Evolutionary conservation across 495 filamentous ascomycete species (phyloP).

Genomic region (Neurospora sp.): DNA sequence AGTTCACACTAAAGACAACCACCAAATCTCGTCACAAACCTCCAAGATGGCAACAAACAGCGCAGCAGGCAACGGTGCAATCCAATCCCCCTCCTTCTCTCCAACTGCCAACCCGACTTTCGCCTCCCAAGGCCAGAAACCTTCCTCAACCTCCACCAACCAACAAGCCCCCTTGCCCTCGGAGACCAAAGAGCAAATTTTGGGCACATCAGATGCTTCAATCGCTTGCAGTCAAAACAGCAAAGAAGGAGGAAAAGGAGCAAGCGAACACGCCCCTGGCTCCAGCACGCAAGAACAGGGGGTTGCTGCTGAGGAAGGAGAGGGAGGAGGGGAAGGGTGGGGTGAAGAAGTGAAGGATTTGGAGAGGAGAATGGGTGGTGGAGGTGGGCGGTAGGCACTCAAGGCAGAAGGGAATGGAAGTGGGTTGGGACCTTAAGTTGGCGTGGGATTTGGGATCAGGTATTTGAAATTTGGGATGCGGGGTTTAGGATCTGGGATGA

Average conservation of each 20-base stretch:
- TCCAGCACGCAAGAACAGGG: not conserved
- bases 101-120: conserved; percentile 16
- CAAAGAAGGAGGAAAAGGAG: not conserved
- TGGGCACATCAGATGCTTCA: not conserved
- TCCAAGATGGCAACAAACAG: conserved; percentile 24
- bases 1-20: not conserved
- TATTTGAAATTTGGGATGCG: too few species aligned
- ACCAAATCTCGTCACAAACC: not conserved
- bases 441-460: too few species aligned
- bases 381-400: too few species aligned
- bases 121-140: conserved; percentile 10
- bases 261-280: not conserved
- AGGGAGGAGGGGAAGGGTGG: too few species aligned
- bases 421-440: too few species aligned
- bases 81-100: not conserved
- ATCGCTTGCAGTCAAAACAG: not conserved
- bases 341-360: not conserved
- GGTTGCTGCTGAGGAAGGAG: not conserved
- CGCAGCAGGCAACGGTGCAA: conserved; percentile 8
- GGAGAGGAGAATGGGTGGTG: not conserved
- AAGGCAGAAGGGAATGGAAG: too few species aligned
- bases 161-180: conserved; percentile 5
- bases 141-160: not conserved
- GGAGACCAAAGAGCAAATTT: conserved; percentile 12
- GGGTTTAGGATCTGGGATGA: too few species aligned